Percentiles rank a stretch among this genome's conserved stretches.
Conservation (phyloP, 225 moss, liverwort and hornwort species). For the Marchantia paleacea region DNA sequence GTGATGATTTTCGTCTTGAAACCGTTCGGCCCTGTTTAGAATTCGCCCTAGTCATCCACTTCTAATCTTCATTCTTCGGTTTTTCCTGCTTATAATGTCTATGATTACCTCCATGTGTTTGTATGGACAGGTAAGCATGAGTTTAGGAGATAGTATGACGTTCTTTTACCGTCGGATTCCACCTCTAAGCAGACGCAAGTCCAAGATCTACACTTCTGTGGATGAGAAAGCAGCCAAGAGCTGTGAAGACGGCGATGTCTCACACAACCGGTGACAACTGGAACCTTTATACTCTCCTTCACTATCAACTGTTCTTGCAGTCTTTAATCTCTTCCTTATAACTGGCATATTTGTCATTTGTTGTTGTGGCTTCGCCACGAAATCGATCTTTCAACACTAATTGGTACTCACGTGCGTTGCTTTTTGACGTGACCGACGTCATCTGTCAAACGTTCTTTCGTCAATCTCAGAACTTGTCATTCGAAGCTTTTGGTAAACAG, state of each 20-base stretch:
- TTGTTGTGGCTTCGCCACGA: too few relatives aligned
- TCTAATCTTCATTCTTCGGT: not conserved
- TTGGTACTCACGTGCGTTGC: too few relatives aligned
- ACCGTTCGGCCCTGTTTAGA: not conserved
- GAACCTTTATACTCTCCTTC: too few relatives aligned
- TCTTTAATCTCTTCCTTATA: too few relatives aligned
- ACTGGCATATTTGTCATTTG: too few relatives aligned
- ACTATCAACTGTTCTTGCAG: too few relatives aligned
- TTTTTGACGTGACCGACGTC: too few relatives aligned
- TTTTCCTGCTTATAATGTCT: not conserved
- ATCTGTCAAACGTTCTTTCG: too few relatives aligned
- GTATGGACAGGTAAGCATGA: constrained; percentile 68
- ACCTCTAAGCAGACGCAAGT: constrained; percentile 75
- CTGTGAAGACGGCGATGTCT: constrained; percentile 73
- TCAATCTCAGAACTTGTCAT: not conserved
- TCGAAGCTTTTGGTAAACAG: not conserved
- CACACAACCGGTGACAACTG: constrained; percentile 57
- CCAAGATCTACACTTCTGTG: constrained; percentile 59
- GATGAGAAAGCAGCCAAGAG: constrained; percentile 56
- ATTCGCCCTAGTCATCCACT: too few relatives aligned
- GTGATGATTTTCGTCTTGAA: not conserved
- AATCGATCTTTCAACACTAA: too few relatives aligned
- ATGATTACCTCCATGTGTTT: not conserved
- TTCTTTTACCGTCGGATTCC: constrained; percentile 83
- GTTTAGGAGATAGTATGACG: constrained; percentile 89